Evolutionary conservation across 2,329 filamentous ascomycete genomes (phyloP).

Genomic region (Talaromyces piceae): DNA sequence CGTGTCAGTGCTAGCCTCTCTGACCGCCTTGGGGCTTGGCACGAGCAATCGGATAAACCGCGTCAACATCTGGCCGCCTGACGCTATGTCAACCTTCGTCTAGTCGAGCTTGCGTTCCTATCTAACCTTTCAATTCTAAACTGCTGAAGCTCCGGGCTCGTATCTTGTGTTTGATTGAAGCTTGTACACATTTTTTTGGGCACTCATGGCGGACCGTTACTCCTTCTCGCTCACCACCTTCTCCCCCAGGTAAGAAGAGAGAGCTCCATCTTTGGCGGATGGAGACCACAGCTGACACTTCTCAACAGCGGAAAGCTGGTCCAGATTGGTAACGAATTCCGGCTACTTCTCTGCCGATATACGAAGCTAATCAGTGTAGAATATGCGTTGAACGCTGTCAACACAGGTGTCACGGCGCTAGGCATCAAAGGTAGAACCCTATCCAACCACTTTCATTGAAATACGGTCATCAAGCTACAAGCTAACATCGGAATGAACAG

Average conservation of each 20-base stretch:
- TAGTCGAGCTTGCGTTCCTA: slow-evolving; percentile 18
- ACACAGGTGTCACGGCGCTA: slow-evolving; percentile 96
- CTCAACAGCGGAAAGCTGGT: slow-evolving; percentile 84
- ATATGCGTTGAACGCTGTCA: slow-evolving; percentile 98
- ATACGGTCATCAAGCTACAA: background rate
- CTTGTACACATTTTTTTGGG: slow-evolving; percentile 13
- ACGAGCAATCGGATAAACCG: slow-evolving; percentile 13
- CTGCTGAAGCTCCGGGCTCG: slow-evolving; percentile 2
- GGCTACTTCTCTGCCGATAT: slow-evolving; percentile 7
- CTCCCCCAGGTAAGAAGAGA: slow-evolving; percentile 97
- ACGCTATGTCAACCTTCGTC: slow-evolving; percentile 8
- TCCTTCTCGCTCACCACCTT: slow-evolving; percentile 99
- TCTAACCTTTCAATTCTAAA: slow-evolving; percentile 7
- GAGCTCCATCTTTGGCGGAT: slow-evolving; percentile 25
- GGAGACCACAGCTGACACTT: slow-evolving; percentile 37
- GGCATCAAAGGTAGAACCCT: slow-evolving; percentile 80
- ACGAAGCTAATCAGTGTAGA: slow-evolving; percentile 49
- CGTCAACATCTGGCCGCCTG: slow-evolving; percentile 30
- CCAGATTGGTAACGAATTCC: slow-evolving; percentile 67
- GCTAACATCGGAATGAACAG: slow-evolving; percentile 45
- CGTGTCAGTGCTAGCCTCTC: slow-evolving; percentile 1
- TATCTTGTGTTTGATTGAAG: slow-evolving; percentile 8
- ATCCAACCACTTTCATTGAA: background rate
- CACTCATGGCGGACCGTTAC: slow-evolving; percentile 90
- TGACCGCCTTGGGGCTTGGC: slow-evolving; percentile 15